Percentiles rank a stretch among this genome's conserved stretches.
Evolutionary conservation across 2,329 filamentous ascomycete genomes (phyloP).

Genomic region (Pochonia chlamydosporia): DNA sequence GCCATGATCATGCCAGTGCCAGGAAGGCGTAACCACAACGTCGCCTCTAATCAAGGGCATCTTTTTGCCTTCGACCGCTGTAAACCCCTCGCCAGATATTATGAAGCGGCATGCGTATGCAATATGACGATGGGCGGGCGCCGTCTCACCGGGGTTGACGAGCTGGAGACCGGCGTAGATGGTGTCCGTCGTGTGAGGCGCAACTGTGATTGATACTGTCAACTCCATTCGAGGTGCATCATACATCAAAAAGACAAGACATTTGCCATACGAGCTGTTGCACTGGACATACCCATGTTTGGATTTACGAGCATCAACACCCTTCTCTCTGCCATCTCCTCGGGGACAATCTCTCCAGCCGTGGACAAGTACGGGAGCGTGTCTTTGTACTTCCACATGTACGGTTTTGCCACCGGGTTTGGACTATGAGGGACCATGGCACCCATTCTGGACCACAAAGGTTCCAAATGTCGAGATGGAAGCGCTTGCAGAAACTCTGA

Average conservation of each 20-base stretch:
- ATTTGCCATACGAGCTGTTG: background rate
- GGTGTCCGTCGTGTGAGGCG: conserved; percentile 52
- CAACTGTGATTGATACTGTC: conserved; percentile 33
- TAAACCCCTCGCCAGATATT: conserved; percentile 52
- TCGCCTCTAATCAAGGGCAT: conserved; percentile 47
- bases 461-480: conserved; percentile 27
- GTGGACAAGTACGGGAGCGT: conserved; percentile 27
- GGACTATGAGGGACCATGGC: conserved; percentile 39
- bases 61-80: conserved; percentile 48
- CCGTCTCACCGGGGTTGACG: conserved; percentile 49
- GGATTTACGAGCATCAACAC: conserved; percentile 38
- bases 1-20: conserved; percentile 57
- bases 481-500: conserved; percentile 20
- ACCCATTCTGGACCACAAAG: conserved; percentile 44
- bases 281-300: conserved; percentile 37
- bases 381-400: conserved; percentile 32
- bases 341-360: conserved; percentile 29
- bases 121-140: conserved; percentile 49
- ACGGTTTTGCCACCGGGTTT: conserved; percentile 34
- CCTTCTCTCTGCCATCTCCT: conserved; percentile 34
- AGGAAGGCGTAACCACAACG: conserved; percentile 50
- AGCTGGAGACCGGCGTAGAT: conserved; percentile 52
- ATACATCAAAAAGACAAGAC: no score
- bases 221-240: no score
- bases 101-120: conserved; percentile 54